Evolutionary conservation across 345 rosid species (phyloP).

Genomic region (Lepidium sativum): DNA sequence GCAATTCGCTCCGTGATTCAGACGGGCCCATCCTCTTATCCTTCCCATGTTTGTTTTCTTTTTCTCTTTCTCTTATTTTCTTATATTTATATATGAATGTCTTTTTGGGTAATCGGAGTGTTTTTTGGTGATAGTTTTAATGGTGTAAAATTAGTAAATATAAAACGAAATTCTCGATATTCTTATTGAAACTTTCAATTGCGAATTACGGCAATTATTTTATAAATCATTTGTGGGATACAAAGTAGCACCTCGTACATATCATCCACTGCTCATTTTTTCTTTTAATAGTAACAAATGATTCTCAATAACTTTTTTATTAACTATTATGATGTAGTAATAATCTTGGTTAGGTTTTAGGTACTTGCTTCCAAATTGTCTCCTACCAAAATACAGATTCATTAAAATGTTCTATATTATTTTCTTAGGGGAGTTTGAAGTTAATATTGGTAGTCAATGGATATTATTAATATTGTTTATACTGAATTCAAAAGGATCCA

Average conservation of each 20-base stretch:
- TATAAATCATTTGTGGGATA: conserved; percentile 6
- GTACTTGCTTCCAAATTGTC: neutral
- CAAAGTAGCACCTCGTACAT: conserved; percentile 11
- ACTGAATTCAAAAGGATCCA: too few species aligned
- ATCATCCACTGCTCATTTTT: neutral
- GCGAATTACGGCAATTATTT: conserved; percentile 10
- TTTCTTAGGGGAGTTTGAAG: too few species aligned
- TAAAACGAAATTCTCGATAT: conserved; percentile 17
- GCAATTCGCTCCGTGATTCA: conserved; percentile 31
- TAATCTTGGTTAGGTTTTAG: neutral
- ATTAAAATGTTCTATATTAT: neutral
- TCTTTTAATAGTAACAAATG: neutral
- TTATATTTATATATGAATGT: neutral
- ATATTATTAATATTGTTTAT: too few species aligned
- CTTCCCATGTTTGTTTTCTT: conserved; percentile 26
- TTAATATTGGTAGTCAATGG: too few species aligned
- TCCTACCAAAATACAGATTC: neutral
- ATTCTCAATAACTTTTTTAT: neutral
- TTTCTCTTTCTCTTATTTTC: neutral
- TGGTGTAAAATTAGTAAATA: neutral
- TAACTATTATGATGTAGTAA: neutral
- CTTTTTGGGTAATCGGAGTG: neutral
- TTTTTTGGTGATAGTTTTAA: neutral
- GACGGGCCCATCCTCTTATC: conserved; percentile 21
- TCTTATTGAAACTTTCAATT: conserved; percentile 12